Evolutionary conservation across 2,329 filamentous ascomycete species (phyloP), one percentile per base, ranked within the genome.

Genomic region (Aspergillus viridinutans): DNA sequence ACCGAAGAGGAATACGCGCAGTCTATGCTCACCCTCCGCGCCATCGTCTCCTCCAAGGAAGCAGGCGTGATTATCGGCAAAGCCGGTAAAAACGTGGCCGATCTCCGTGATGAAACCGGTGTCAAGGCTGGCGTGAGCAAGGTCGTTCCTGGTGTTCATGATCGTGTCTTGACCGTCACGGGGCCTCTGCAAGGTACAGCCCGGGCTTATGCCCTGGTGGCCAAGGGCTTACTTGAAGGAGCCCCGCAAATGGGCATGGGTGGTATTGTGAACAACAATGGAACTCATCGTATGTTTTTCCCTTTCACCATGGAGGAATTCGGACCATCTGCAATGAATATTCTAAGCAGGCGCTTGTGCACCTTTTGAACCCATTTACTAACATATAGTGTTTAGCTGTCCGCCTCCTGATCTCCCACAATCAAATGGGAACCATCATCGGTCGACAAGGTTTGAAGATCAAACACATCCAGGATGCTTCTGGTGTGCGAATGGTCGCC

Each of bases 341-440:
- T 38, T 17, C 32, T 7, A 38, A 17, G 32, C 12, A 47, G 10
- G 12, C 12, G 26, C 20, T 26, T 49, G 3, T 14, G 8, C 25
- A 17, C n/a, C 14, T 23, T 51, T 42, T 38, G 28, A 32, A 26
- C 20, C 54, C 49, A 17, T 38, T 53, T 53, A 54, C 68, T 66
- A 64, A 66, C 50, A 14, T 7, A 9, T 20, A 43, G 50, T 53
- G 23, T 59, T 23, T 65, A 99, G 94, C 94, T 60, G 90, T 99
- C 75, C 96, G 96, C 72, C 87, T 99, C 32, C 88, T 99, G 73
- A 97, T 99, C 76, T 99, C 94, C 35, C 93, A 99, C 81, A 97
- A 97, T 76, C 94, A 99, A 79, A 99, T 99, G 94, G 94, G 94
- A 61, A 99, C 94, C 69, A 97, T 99, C 79, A 99, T 99, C 72